Evolutionary conservation across 352 stramenopile genomes (phyloP).

Genomic region (Globisporangium nodosum): DNA sequence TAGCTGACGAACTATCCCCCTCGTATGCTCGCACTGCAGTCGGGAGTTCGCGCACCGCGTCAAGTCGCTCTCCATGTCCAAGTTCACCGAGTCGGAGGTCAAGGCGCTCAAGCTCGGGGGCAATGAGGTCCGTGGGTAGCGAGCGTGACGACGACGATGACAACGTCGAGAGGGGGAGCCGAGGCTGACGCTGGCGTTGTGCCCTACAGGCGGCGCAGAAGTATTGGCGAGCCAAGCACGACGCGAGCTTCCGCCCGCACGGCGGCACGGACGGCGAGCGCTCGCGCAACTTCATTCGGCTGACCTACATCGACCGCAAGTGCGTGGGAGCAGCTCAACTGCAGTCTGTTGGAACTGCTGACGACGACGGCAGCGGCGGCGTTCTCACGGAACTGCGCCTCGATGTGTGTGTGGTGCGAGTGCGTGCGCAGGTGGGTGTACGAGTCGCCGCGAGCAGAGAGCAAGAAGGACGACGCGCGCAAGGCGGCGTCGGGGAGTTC

Average conservation of each 20-base stretch:
- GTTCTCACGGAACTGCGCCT: too few relatives aligned
- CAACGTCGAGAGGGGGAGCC: too few relatives aligned
- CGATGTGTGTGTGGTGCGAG: not conserved
- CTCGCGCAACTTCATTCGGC: slow-evolving; percentile 85
- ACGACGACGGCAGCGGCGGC: not conserved
- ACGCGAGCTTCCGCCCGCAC: slow-evolving; percentile 68
- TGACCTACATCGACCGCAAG: slow-evolving; percentile 87
- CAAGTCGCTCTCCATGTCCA: slow-evolving; percentile 93
- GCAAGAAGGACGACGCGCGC: slow-evolving; percentile 35
- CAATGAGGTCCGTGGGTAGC: slow-evolving; percentile 63
- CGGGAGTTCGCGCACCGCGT: slow-evolving; percentile 91
- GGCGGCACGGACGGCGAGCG: slow-evolving; percentile 73
- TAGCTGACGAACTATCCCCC: too few relatives aligned
- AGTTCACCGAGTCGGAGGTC: slow-evolving; percentile 90
- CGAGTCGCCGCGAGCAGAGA: slow-evolving; percentile 50
- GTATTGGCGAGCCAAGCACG: slow-evolving; percentile 80
- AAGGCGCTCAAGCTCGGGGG: slow-evolving; percentile 86
- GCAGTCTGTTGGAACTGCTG: not conserved
- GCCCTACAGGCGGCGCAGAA: slow-evolving; percentile 64
- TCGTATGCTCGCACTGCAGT: slow-evolving; percentile 19
- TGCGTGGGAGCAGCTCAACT: slow-evolving; percentile 17
- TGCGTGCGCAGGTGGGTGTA: slow-evolving; percentile 57
- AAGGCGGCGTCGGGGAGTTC: slow-evolving; percentile 20
- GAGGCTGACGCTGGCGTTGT: not conserved
- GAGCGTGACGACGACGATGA: too few relatives aligned